Conservation (phyloP, 164 flowering plant species). For the Magnolia officinalis region DNA sequence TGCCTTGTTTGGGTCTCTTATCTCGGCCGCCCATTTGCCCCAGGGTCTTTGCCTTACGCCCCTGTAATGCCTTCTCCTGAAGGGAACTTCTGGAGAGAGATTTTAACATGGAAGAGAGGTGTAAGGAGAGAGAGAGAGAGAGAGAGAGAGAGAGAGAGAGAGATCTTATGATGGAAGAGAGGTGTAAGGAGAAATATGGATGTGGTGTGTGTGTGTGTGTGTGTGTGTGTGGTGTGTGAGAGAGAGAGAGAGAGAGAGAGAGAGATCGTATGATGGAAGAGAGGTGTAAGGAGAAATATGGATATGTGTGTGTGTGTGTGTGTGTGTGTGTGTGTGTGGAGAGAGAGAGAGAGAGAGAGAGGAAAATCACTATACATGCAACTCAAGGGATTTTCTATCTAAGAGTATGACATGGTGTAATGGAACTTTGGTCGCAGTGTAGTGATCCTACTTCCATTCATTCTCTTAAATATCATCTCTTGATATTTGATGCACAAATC, state of each 20-base stretch:
- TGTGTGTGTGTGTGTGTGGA: background rate
- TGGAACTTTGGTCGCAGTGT: background rate
- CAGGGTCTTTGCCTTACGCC: conserved; percentile 85
- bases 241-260: conserved; percentile 4
- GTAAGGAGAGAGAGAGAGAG: background rate
- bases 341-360: conserved; percentile 3
- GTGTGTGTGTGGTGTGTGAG: background rate
- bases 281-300: background rate
- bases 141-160: conserved; percentile 4
- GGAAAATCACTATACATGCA: background rate
- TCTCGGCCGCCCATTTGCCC: conserved; percentile 92
- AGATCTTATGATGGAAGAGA: background rate
- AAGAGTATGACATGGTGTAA: too few relatives aligned
- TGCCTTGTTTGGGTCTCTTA: conserved; percentile 75
- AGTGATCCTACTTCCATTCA: background rate
- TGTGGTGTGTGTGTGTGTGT: too few relatives aligned
- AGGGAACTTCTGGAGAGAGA: background rate
- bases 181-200: background rate
- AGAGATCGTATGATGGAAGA: background rate
- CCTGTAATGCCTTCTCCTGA: conserved; percentile 60
- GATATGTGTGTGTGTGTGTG: too few relatives aligned
- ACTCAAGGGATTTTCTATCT: too few relatives aligned
- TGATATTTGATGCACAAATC: background rate
- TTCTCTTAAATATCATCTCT: background rate
- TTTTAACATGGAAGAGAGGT: background rate